These are phyloP conservation scores for Aschersonia sp. DNA, from an alignment of 2,329 filamentous ascomycete species.

Conservation along the genomic window DNA sequence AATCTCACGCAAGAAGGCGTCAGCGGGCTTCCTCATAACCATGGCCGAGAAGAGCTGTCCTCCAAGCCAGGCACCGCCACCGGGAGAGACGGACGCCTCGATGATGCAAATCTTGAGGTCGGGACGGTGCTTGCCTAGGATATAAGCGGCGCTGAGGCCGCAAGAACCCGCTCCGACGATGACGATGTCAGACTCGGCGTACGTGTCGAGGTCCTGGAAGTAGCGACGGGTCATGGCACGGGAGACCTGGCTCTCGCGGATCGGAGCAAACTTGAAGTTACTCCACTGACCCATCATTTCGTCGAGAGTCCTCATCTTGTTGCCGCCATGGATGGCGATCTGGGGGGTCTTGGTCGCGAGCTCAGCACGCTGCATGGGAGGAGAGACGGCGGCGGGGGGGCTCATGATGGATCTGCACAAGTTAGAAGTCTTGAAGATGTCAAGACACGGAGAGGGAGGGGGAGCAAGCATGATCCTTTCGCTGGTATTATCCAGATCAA, in stretches of 20 bases:
- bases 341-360: constrained; percentile 30
- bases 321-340: constrained; percentile 16
- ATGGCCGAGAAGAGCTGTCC: constrained; percentile 92
- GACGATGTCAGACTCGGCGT: constrained; percentile 88
- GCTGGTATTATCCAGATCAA: constrained; percentile 99
- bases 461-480: constrained; percentile 88
- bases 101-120: constrained; percentile 87
- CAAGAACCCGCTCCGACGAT: constrained; percentile 86
- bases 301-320: constrained; percentile 36
- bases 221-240: constrained; percentile 90
- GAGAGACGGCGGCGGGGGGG: constrained; percentile 57
- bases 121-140: constrained; percentile 67
- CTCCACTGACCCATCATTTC: constrained; percentile 69
- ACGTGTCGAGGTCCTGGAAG: constrained; percentile 77
- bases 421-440: constrained; percentile 12
- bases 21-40: constrained; percentile 87
- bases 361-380: constrained; percentile 33
- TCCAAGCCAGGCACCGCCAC: constrained; percentile 83
- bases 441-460: constrained; percentile 15
- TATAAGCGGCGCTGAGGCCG: constrained; percentile 73
- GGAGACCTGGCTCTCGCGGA: constrained; percentile 84
- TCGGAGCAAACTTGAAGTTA: constrained; percentile 67
- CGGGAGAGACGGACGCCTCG: constrained; percentile 75
- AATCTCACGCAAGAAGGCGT: constrained; percentile 68
- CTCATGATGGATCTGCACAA: constrained; percentile 45